Evolutionary conservation across 2,329 filamentous ascomycete species (phyloP).

Genomic region (Nothomitra cinnamomea): DNA sequence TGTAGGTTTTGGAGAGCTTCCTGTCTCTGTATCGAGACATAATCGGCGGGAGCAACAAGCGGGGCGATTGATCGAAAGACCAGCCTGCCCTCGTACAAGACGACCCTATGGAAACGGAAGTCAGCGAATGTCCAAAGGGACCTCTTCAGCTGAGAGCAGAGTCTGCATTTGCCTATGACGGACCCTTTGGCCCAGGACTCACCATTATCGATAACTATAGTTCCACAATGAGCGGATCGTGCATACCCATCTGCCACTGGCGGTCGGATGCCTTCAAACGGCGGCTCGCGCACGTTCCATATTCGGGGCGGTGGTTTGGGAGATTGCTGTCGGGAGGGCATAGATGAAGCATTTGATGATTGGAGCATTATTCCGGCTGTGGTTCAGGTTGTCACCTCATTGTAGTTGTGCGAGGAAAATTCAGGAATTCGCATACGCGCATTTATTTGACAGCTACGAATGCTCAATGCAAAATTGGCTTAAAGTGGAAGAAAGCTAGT

Average conservation of each 20-base stretch:
- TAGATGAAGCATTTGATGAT: not conserved
- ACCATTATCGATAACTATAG: constrained; percentile 98
- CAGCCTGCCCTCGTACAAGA: constrained; percentile 82
- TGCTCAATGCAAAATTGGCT: too few species aligned
- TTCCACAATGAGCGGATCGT: constrained; percentile 41
- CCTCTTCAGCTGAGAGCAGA: constrained; percentile 14
- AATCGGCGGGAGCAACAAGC: constrained; percentile 67
- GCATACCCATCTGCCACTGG: constrained; percentile 52
- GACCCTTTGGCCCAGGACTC: constrained; percentile 12
- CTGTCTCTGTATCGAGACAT: constrained; percentile 93
- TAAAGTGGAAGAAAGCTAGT: too few species aligned
- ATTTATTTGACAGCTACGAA: not conserved
- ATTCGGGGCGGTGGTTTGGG: constrained; percentile 37
- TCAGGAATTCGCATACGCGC: not conserved
- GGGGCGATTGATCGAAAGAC: constrained; percentile 78
- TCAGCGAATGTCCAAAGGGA: not conserved
- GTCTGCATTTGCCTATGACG: too few species aligned
- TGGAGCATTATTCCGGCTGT: not conserved
- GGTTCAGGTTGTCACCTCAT: not conserved
- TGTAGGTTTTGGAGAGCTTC: constrained; percentile 80
- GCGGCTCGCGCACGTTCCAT: constrained; percentile 38
- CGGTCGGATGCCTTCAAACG: constrained; percentile 41
- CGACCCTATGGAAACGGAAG: constrained; percentile 42
- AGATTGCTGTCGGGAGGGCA: constrained; percentile 14
- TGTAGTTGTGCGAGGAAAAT: not conserved